Evolutionary conservation across 1,139 yeast species (phyloP).

Genomic region (Sugiyamaella grinbergsii): DNA sequence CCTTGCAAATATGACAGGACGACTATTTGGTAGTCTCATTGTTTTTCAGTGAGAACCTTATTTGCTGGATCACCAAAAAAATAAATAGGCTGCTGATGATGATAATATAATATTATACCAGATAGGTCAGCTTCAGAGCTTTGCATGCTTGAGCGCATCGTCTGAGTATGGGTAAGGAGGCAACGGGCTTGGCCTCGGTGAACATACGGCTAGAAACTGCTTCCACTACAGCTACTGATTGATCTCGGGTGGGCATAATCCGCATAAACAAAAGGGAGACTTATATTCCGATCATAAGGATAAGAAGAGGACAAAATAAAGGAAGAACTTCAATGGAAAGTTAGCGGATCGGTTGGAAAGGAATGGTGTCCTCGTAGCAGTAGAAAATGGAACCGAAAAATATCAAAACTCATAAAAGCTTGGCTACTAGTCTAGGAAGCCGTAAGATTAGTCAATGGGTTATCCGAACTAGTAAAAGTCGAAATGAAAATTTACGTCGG

Average conservation of each 20-base stretch:
- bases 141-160: not conserved
- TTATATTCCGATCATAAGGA: no score
- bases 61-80: not conserved
- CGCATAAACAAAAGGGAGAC: no score
- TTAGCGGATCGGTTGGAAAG: not conserved
- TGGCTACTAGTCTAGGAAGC: not conserved
- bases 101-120: no score
- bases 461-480: slow-evolving; percentile 2
- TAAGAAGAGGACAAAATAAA: no score
- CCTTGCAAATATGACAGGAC: not conserved
- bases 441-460: slow-evolving; percentile 11
- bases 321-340: no score
- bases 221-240: not conserved
- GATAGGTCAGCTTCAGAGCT: no score
- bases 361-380: not conserved
- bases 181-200: not conserved
- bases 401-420: not conserved
- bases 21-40: not conserved
- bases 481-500: not conserved
- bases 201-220: not conserved
- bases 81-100: not conserved
- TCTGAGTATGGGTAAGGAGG: not conserved
- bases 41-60: not conserved
- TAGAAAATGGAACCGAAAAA: not conserved
- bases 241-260: not conserved